These are phyloP conservation scores for Tetracladium maxilliforme DNA, from an alignment of 2,329 filamentous ascomycete genomes.

Conservation along the genomic window DNA sequence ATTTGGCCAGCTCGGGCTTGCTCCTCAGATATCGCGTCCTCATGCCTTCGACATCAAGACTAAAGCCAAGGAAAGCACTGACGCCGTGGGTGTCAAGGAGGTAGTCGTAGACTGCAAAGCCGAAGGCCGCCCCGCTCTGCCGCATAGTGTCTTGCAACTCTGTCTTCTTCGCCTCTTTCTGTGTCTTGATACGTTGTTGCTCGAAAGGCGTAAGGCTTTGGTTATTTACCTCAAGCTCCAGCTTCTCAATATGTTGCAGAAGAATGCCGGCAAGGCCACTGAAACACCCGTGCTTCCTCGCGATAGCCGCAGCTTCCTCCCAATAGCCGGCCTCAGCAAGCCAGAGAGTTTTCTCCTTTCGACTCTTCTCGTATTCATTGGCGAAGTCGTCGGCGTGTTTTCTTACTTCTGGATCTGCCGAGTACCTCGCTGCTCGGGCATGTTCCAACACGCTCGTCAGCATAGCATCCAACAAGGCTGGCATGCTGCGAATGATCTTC, in stretches of 20 bases:
- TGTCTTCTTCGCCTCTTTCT: conserved; percentile 28
- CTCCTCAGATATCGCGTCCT: conserved; percentile 69
- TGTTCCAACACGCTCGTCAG: no score
- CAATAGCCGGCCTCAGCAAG: no score
- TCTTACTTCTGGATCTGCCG: no score
- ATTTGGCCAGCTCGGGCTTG: conserved; percentile 55
- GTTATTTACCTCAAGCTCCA: background rate
- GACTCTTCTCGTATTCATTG: no score
- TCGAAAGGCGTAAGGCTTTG: conserved; percentile 8
- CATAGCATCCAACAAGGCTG: no score
- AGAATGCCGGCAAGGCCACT: conserved; percentile 38
- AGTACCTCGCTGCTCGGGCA: no score
- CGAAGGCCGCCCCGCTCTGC: conserved; percentile 30
- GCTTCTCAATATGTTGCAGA: conserved; percentile 8
- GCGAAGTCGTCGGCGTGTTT: no score
- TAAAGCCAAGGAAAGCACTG: conserved; percentile 54
- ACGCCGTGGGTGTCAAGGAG: conserved; percentile 55
- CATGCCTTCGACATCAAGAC: conserved; percentile 50
- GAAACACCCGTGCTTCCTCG: conserved; percentile 49
- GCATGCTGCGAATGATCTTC: no score
- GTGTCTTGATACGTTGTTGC: conserved; percentile 22
- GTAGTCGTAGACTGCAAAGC: conserved; percentile 67
- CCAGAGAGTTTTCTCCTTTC: no score
- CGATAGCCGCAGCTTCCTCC: conserved; percentile 41
- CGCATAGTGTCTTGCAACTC: conserved; percentile 26